A percentile compares a stretch with the other conserved stretches of the same genome.
Conservation (phyloP, 192 early-diverging fungal genomes). For the Umbelopsis isabellina region DNA sequence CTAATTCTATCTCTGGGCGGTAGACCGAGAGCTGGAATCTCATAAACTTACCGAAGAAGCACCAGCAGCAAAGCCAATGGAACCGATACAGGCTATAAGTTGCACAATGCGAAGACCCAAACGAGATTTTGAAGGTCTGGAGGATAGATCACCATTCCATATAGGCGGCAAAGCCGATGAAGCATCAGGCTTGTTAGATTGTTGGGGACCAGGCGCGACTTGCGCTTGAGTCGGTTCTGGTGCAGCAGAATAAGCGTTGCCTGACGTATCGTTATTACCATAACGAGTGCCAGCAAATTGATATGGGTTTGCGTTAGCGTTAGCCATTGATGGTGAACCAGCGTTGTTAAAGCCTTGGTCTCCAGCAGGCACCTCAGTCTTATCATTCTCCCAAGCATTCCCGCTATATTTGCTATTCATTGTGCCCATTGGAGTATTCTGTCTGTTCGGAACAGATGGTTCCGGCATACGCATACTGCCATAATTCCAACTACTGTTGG, state of each 20-base stretch:
- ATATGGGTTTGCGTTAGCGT: slow-evolving; percentile 26
- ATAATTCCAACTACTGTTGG: slow-evolving; percentile 9
- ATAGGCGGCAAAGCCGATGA: slow-evolving; percentile 14
- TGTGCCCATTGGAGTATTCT: background rate
- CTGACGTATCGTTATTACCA: slow-evolving; percentile 25
- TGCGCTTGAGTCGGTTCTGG: background rate
- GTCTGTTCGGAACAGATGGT: slow-evolving; percentile 16
- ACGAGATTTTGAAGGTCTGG: slow-evolving; percentile 28
- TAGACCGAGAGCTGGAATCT: background rate
- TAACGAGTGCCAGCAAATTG: slow-evolving; percentile 38
- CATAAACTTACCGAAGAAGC: slow-evolving; percentile 36
- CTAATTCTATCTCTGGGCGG: background rate
- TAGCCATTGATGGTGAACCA: background rate
- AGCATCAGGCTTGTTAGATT: slow-evolving; percentile 1
- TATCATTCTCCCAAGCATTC: slow-evolving; percentile 18
- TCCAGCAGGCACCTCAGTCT: slow-evolving; percentile 1
- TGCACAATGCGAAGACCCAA: slow-evolving; percentile 31
- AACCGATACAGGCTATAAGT: slow-evolving; percentile 34
- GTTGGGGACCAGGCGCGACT: background rate
- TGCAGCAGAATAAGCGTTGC: background rate
- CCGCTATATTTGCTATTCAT: slow-evolving; percentile 15
- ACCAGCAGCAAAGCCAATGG: slow-evolving; percentile 43
- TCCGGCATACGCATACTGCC: slow-evolving; percentile 30
- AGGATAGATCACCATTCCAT: background rate
- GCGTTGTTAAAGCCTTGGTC: background rate